Percentiles rank a stretch among this genome's conserved stretches.
These are phyloP conservation scores for Apiotrichum gracile DNA, from an alignment of 1,284 basidiomycete genomes.

Conservation along the genomic window DNA sequence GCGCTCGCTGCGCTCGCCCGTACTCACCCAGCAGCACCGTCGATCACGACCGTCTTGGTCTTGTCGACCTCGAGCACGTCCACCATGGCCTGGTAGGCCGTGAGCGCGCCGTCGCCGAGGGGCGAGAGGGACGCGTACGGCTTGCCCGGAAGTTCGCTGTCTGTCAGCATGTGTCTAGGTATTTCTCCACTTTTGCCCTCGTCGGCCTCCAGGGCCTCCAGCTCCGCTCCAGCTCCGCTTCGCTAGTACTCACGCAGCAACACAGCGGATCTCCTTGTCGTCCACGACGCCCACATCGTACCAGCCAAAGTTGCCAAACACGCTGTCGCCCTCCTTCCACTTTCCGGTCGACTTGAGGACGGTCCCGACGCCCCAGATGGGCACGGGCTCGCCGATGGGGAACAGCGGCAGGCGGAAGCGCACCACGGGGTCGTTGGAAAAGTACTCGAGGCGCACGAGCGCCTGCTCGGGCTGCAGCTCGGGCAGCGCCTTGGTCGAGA, in stretches of 20 bases:
- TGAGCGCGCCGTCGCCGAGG: conserved; percentile 15
- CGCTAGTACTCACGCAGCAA: too few species aligned
- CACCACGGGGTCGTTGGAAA: conserved; percentile 34
- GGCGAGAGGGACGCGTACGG: conserved; percentile 10
- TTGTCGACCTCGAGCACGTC: conserved; percentile 29
- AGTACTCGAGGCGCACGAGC: conserved; percentile 20
- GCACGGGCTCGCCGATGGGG: conserved; percentile 13
- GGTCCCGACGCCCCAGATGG: conserved; percentile 3
- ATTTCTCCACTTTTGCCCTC: too few species aligned
- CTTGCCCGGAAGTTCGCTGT: not conserved
- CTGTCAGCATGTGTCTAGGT: not conserved
- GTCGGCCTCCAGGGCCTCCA: too few species aligned
- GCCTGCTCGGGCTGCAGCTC: conserved; percentile 25
- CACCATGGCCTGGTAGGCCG: conserved; percentile 27
- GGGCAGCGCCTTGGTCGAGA: conserved; percentile 13
- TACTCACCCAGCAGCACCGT: too few species aligned
- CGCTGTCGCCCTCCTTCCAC: conserved; percentile 14
- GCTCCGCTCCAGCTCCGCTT: too few species aligned
- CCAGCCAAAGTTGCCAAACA: conserved; percentile 11
- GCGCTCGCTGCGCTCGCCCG: too few species aligned
- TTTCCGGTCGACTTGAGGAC: conserved; percentile 9
- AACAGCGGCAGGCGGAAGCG: conserved; percentile 19
- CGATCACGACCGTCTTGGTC: conserved; percentile 35
- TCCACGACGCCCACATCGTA: conserved; percentile 18
- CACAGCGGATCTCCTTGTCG: not conserved